A percentile compares a stretch with the other conserved stretches of the same genome.
phyloP scores from a whole-genome alignment of 108 stramenopile species.

The Pseudonitzschia pungens region DNA sequence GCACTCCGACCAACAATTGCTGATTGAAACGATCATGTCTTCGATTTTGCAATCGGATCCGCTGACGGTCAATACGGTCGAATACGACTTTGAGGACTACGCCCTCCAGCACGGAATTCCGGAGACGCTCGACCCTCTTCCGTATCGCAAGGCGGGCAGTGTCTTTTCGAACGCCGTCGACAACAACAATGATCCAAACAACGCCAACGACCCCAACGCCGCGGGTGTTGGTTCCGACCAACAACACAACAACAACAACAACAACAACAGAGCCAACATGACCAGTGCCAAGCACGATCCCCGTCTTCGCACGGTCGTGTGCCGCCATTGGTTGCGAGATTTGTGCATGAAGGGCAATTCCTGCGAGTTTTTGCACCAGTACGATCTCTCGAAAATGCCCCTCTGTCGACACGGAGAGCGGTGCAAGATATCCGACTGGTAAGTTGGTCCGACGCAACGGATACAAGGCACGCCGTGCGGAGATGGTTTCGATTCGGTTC shows the following conservation, averaged over 20 bases:
- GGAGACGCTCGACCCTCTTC: constrained; percentile 86
- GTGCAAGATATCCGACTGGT: constrained; percentile 88
- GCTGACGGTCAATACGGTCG: constrained; percentile 61
- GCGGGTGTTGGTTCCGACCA: constrained; percentile 48
- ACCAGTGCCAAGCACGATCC: constrained; percentile 89
- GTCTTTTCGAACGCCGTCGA: constrained; percentile 69
- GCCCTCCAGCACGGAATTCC: constrained; percentile 86
- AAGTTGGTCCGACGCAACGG: no score
- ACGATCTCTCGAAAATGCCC: constrained; percentile 91
- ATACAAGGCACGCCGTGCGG: no score
- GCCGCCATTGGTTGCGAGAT: constrained; percentile 94
- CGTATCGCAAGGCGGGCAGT: constrained; percentile 84
- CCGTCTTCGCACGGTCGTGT: constrained; percentile 90
- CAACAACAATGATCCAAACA: constrained; percentile 49
- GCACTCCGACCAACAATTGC: no score
- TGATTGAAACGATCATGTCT: not conserved
- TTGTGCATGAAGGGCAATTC: constrained; percentile 94
- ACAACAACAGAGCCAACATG: constrained; percentile 23
- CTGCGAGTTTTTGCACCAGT: constrained; percentile 93
- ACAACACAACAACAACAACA: no score
- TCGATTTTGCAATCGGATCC: constrained; percentile 27
- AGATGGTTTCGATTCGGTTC: no score
- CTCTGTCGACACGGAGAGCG: constrained; percentile 88
- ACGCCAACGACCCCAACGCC: constrained; percentile 56
- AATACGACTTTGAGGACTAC: constrained; percentile 88